Evolutionary conservation across 257 asterid genomes (phyloP).

Genomic region (Agastache rugosa): DNA sequence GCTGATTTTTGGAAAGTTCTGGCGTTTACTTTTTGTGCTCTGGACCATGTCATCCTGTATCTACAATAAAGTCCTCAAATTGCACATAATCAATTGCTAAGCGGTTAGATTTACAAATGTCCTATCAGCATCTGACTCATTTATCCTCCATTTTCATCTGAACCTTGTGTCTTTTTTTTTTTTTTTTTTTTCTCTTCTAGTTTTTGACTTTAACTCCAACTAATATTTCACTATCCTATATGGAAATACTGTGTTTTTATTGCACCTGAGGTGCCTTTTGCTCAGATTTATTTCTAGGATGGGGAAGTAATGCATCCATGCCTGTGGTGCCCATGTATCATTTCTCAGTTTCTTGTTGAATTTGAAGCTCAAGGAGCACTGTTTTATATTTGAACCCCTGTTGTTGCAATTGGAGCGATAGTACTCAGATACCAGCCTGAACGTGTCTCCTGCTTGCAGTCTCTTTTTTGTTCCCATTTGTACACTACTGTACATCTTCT

Average conservation of each 20-base stretch:
- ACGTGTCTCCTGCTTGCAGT: not conserved
- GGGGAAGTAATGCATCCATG: not conserved
- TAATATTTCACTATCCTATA: not conserved
- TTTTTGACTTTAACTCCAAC: not conserved
- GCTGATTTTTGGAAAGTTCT: slow-evolving; percentile 1
- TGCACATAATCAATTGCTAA: not conserved
- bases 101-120: not conserved
- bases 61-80: slow-evolving; percentile 10
- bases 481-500: not conserved
- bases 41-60: slow-evolving; percentile 7
- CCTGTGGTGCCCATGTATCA: not conserved
- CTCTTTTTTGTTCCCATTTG: not conserved
- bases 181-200: no score
- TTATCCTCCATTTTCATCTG: slow-evolving; percentile 3
- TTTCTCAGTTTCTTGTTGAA: not conserved
- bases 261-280: slow-evolving; percentile 16
- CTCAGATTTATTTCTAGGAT: not conserved
- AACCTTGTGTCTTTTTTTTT: not conserved
- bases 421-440: not conserved
- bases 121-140: not conserved
- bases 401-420: not conserved
- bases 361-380: not conserved
- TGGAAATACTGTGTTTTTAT: not conserved
- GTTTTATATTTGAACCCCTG: not conserved
- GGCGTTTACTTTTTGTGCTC: not conserved